Conservation (phyloP, 176 grass and related monocot species). For the Oryza punctata region DNA sequence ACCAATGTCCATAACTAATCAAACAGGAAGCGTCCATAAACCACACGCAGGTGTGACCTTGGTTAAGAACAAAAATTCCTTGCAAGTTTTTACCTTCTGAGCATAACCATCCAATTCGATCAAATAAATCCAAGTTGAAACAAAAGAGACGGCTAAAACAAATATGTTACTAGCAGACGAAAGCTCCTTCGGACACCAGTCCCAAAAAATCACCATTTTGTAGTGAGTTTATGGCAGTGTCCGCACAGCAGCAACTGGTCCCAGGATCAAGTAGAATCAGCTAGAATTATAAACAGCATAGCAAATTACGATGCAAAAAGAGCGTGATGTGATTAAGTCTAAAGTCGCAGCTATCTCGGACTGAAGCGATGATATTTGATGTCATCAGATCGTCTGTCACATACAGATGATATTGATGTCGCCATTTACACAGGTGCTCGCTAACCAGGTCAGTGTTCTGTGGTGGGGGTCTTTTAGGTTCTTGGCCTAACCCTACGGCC, state of each 20-base stretch:
- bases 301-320: slow-evolving; percentile 18
- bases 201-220: background rate
- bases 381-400: slow-evolving; percentile 18
- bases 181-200: background rate
- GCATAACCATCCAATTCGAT: background rate
- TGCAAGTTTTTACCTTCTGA: background rate
- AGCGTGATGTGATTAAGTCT: background rate
- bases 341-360: slow-evolving; percentile 27
- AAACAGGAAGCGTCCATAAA: background rate
- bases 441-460: slow-evolving; percentile 51
- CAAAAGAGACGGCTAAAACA: background rate
- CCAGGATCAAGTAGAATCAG: slow-evolving; percentile 21
- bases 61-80: background rate
- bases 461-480: slow-evolving; percentile 35
- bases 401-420: slow-evolving; percentile 41
- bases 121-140: background rate
- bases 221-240: background rate
- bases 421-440: slow-evolving; percentile 52
- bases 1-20: background rate
- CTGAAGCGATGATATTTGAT: no score
- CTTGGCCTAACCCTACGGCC: slow-evolving; percentile 77
- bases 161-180: background rate
- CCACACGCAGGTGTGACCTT: background rate
- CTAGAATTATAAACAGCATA: slow-evolving; percentile 37
- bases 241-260: slow-evolving; percentile 15